Evolutionary conservation across 306 rosid species (phyloP).

Genomic region (Luffa acutangula): DNA sequence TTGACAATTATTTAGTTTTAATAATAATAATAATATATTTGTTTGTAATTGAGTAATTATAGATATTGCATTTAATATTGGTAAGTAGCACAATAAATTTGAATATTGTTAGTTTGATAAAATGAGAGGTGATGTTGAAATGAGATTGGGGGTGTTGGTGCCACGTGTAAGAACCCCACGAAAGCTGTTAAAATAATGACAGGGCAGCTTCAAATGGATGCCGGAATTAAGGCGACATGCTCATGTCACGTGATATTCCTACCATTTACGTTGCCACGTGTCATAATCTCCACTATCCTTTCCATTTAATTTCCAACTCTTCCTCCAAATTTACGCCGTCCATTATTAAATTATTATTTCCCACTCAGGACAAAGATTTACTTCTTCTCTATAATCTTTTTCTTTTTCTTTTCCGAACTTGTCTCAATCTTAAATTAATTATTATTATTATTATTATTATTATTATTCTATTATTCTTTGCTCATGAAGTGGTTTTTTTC

Average conservation of each 20-base stretch:
- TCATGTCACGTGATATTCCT: neutral
- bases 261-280: neutral
- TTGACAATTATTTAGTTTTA: no score
- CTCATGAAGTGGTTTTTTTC: no score
- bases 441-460: no score
- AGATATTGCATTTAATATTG: neutral
- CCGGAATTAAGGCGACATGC: conserved; percentile 9
- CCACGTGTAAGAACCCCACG: conserved; percentile 8
- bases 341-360: neutral
- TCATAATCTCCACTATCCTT: neutral
- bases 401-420: no score
- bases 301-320: neutral
- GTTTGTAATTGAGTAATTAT: neutral
- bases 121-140: neutral
- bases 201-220: neutral
- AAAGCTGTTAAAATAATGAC: neutral
- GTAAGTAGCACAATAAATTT: neutral
- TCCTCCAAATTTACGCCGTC: neutral
- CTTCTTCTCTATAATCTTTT: neutral
- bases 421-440: no score
- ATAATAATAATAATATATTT: no score
- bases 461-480: no score
- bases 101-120: neutral
- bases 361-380: neutral
- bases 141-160: neutral